Evolutionary conservation across 306 rosid genomes (phyloP).

Genomic region (Trichosanthes cucumerina): DNA sequence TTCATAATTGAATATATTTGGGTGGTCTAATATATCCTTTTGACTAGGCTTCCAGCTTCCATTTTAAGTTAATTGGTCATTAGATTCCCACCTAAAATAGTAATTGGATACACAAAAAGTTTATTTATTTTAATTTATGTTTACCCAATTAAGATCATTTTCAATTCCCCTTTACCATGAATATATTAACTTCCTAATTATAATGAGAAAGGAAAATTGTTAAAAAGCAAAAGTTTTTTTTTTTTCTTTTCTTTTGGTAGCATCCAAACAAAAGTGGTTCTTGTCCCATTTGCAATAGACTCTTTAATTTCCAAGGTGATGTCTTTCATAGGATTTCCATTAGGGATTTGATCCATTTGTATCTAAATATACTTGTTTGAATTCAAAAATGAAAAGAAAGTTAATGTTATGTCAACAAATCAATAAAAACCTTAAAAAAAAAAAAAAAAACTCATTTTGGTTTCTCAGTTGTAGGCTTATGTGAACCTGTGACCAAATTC

Average conservation of each 20-base stretch:
- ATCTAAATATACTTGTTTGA: not conserved
- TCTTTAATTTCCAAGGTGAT: not conserved
- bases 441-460: too few species aligned
- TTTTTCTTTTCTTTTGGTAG: not conserved
- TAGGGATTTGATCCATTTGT: not conserved
- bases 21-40: not conserved
- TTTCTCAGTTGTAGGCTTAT: too few species aligned
- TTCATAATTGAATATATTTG: not conserved
- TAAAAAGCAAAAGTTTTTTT: not conserved
- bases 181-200: not conserved
- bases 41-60: not conserved
- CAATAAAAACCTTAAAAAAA: not conserved
- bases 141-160: not conserved
- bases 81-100: not conserved
- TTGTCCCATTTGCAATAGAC: not conserved
- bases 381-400: not conserved
- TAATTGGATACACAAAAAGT: not conserved
- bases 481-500: too few species aligned
- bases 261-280: not conserved
- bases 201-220: not conserved
- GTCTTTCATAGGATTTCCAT: conserved; percentile 9
- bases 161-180: not conserved
- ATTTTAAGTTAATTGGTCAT: not conserved
- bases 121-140: not conserved
- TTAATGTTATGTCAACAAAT: too few species aligned